Percentiles rank a stretch among this genome's conserved stretches.
phyloP scores from a whole-genome alignment of 768 basidiomycete genomes.

The Pisolithus orientalis region DNA sequence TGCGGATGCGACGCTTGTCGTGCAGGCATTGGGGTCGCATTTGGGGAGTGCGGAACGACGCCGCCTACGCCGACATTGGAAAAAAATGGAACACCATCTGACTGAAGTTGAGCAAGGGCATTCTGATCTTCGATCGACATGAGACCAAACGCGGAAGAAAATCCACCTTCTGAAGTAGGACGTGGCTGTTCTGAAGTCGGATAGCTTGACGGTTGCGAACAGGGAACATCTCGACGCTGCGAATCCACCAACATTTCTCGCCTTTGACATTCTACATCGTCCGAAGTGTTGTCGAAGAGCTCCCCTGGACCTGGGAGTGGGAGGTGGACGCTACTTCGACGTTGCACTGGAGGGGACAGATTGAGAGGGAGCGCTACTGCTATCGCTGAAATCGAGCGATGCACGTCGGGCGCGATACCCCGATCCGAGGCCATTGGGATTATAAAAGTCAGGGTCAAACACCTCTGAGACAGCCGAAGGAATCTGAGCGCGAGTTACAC shows the following conservation, averaged over 20 bases:
- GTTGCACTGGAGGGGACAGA: slow-evolving; percentile 49
- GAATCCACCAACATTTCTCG: slow-evolving; percentile 9
- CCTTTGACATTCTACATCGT: slow-evolving; percentile 20
- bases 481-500: slow-evolving; percentile 14
- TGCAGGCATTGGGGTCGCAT: slow-evolving; percentile 43
- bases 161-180: slow-evolving; percentile 30
- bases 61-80: slow-evolving; percentile 21
- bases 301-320: slow-evolving; percentile 30
- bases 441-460: slow-evolving; percentile 18
- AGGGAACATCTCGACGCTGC: slow-evolving; percentile 11
- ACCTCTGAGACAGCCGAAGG: slow-evolving; percentile 16
- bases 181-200: slow-evolving; percentile 7
- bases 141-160: slow-evolving; percentile 64
- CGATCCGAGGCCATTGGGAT: slow-evolving; percentile 14
- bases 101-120: slow-evolving; percentile 55
- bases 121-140: slow-evolving; percentile 73
- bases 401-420: slow-evolving; percentile 25
- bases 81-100: slow-evolving; percentile 63
- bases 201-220: slow-evolving; percentile 8
- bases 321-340: slow-evolving; percentile 47
- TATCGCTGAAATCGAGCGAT: slow-evolving; percentile 38
- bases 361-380: slow-evolving; percentile 35
- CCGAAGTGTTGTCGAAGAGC: slow-evolving; percentile 22
- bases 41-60: slow-evolving; percentile 33
- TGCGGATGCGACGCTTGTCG: slow-evolving; percentile 15